These are phyloP conservation scores for Colletotrichum tropicale DNA, from an alignment of 2,329 filamentous ascomycete species.

Conservation along the genomic window DNA sequence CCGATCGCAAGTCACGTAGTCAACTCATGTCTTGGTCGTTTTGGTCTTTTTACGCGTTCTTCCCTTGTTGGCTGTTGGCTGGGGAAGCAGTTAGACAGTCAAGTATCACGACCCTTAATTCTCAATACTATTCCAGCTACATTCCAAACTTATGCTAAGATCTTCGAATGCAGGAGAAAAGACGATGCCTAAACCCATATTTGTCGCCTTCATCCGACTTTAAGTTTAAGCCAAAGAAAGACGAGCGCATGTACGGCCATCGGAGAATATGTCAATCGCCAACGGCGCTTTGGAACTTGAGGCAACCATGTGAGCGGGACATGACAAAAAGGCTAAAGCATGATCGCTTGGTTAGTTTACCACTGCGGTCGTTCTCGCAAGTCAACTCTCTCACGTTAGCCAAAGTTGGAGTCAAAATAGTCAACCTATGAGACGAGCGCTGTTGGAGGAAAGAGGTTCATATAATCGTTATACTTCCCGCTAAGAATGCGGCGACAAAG, in stretches of 20 bases:
- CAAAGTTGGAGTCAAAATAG: not conserved
- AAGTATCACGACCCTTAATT: not conserved
- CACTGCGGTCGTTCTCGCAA: not conserved
- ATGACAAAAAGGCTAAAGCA: not conserved
- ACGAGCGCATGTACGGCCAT: not conserved
- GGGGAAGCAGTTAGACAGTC: not conserved
- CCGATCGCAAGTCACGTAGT: not conserved
- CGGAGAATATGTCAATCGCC: not conserved
- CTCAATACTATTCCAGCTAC: not conserved
- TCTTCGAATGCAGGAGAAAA: not conserved
- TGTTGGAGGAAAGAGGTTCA: not conserved
- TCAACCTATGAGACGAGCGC: not conserved
- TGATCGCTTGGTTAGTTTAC: not conserved
- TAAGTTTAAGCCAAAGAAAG: not conserved
- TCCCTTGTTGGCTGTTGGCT: not conserved
- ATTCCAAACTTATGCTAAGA: not conserved
- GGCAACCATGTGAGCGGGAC: not conserved
- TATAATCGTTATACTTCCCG: not conserved
- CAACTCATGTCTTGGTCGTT: not conserved
- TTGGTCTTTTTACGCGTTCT: not conserved
- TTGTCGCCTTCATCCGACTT: not conserved
- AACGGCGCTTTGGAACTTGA: not conserved
- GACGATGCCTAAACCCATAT: accelerated
- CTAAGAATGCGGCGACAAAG: not conserved
- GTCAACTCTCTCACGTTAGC: not conserved